phyloP scores from a whole-genome alignment of 768 basidiomycete genomes.

The Saitozyma podzolica region DNA sequence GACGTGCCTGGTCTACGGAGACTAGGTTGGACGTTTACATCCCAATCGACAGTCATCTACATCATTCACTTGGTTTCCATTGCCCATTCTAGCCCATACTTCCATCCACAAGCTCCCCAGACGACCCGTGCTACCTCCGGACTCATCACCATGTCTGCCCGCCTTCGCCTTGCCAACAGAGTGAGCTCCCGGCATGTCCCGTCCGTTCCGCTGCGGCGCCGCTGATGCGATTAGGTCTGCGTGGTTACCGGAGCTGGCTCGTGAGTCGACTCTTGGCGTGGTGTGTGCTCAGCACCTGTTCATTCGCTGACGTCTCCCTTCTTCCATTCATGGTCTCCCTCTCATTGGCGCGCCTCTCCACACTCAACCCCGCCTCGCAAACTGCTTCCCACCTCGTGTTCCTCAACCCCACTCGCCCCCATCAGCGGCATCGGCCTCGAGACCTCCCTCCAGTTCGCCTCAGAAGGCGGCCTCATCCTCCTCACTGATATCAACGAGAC shows the following conservation, averaged over 20 bases:
- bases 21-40: too few species aligned
- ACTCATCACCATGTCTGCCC: conserved; percentile 20
- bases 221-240: conserved; percentile 33
- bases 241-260: conserved; percentile 85
- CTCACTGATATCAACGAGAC: conserved; percentile 82
- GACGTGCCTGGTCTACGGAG: too few species aligned
- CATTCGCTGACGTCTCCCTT: background rate
- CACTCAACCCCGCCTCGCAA: background rate
- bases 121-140: too few species aligned
- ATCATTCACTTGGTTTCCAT: too few species aligned
- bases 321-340: background rate
- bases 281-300: too few species aligned
- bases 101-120: too few species aligned
- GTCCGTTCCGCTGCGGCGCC: background rate
- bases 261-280: conserved; percentile 57
- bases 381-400: background rate
- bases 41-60: too few species aligned
- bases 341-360: background rate
- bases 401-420: background rate
- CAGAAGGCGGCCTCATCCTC: conserved; percentile 87
- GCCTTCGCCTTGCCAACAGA: conserved; percentile 34
- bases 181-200: conserved; percentile 10
- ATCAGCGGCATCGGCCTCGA: conserved; percentile 91
- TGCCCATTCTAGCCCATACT: too few species aligned
- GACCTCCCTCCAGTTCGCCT: conserved; percentile 89